Conservation (phyloP, 2,329 filamentous ascomycete species). For the Rasamsonia emersonii region DNA sequence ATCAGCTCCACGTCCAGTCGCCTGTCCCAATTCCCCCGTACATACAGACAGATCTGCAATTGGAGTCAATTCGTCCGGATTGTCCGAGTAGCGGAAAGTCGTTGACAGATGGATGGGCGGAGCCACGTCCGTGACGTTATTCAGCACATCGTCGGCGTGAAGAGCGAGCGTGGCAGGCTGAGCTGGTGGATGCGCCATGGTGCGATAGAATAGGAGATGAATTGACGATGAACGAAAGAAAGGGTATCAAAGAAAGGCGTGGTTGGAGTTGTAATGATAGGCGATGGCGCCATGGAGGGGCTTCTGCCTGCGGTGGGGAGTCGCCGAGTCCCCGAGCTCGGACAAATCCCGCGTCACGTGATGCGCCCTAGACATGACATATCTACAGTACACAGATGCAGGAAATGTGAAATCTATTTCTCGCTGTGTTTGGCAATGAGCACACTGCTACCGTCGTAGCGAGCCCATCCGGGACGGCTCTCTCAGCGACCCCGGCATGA, state of each 20-base stretch:
- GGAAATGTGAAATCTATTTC: too few species aligned
- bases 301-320: slow-evolving; percentile 12
- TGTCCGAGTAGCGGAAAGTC: slow-evolving; percentile 63
- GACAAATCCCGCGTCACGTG: too few species aligned
- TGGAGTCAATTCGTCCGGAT: slow-evolving; percentile 53
- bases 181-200: slow-evolving; percentile 5
- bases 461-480: slow-evolving; percentile 34
- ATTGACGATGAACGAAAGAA: neutral
- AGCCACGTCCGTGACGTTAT: slow-evolving; percentile 61
- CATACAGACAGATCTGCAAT: slow-evolving; percentile 45
- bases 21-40: slow-evolving; percentile 4
- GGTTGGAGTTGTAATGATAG: neutral
- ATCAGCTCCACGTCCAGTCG: too few species aligned
- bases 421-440: too few species aligned
- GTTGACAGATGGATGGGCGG: slow-evolving; percentile 77
- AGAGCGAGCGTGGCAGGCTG: slow-evolving; percentile 8
- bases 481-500: slow-evolving; percentile 29
- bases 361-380: too few species aligned
- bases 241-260: neutral
- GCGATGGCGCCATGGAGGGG: slow-evolving; percentile 2
- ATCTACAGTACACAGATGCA: too few species aligned
- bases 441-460: slow-evolving; percentile 32
- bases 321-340: slow-evolving; percentile 1
- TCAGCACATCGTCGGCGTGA: slow-evolving; percentile 36
- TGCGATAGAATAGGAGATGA: neutral